These are phyloP conservation scores for Anisodus acutangulus DNA, from an alignment of 257 asterid genomes.

Conservation along the genomic window DNA sequence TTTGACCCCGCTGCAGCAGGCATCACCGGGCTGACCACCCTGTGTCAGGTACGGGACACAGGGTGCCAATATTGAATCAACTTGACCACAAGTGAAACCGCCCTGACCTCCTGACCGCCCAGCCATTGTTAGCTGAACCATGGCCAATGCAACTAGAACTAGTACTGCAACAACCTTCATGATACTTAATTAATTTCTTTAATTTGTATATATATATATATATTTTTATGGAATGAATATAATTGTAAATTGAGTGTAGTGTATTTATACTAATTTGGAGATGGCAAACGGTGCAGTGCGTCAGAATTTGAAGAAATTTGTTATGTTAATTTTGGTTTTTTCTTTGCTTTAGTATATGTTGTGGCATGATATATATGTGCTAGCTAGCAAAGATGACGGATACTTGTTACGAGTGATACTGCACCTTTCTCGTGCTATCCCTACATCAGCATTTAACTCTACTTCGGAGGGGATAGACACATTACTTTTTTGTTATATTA, in stretches of 20 bases:
- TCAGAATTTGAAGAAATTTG: background rate
- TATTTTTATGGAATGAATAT: background rate
- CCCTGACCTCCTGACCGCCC: background rate
- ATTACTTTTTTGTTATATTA: background rate
- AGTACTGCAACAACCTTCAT: background rate
- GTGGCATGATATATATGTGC: background rate
- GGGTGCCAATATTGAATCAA: constrained; percentile 39
- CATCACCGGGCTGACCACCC: constrained; percentile 33
- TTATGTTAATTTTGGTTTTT: background rate
- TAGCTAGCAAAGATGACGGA: background rate
- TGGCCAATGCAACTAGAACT: background rate
- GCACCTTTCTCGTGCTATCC: constrained; percentile 10
- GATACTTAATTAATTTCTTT: background rate
- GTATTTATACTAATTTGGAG: constrained; percentile 13
- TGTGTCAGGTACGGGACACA: constrained; percentile 47
- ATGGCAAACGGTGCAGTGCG: background rate
- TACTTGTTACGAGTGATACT: background rate
- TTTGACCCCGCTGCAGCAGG: constrained; percentile 45
- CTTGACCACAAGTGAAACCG: constrained; percentile 39
- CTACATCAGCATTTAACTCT: constrained; percentile 11
- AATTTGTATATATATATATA: background rate
- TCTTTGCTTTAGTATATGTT: background rate
- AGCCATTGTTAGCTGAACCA: background rate
- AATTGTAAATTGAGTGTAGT: background rate
- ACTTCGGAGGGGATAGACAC: background rate